Evolutionary conservation across 2,329 filamentous ascomycete species (phyloP).

Genomic region (Colletotrichum acutatum): DNA sequence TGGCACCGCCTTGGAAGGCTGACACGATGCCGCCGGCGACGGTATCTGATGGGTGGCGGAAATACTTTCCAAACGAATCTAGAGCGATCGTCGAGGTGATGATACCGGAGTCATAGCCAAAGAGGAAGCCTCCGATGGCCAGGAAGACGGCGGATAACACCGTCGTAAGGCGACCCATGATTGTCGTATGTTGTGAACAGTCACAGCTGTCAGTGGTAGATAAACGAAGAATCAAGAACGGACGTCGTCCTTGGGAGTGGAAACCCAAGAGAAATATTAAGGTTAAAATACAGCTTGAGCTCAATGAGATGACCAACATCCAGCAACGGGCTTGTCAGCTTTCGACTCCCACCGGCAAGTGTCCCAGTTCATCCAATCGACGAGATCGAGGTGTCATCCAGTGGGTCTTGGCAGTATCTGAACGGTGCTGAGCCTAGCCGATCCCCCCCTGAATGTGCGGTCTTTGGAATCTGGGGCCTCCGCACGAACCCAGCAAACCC

Average conservation of each 20-base stretch:
- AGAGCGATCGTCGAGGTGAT: slow-evolving; percentile 48
- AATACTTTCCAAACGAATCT: slow-evolving; percentile 50
- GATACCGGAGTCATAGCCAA: slow-evolving; percentile 61
- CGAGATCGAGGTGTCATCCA: slow-evolving; percentile 9
- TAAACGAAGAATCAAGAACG: no score
- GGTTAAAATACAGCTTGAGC: neutral
- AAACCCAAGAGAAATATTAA: neutral
- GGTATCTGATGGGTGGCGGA: slow-evolving; percentile 47
- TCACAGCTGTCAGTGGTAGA: neutral
- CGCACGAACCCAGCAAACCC: neutral
- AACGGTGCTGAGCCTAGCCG: neutral
- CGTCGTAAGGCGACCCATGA: slow-evolving; percentile 28
- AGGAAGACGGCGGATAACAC: slow-evolving; percentile 39
- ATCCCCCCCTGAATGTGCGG: neutral
- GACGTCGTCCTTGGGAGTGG: no score
- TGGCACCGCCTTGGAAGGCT: slow-evolving; percentile 42
- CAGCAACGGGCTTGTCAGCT: neutral
- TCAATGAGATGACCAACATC: neutral
- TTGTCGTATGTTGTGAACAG: slow-evolving; percentile 15
- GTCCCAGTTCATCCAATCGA: neutral
- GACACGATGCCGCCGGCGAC: slow-evolving; percentile 41
- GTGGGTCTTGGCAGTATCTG: slow-evolving; percentile 14
- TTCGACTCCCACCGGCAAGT: neutral
- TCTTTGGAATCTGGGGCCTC: slow-evolving; percentile 3
- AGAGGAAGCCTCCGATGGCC: slow-evolving; percentile 43